Conservation (phyloP, 805 yeast genomes). For the Saturnispora kantuleensis region DNA sequence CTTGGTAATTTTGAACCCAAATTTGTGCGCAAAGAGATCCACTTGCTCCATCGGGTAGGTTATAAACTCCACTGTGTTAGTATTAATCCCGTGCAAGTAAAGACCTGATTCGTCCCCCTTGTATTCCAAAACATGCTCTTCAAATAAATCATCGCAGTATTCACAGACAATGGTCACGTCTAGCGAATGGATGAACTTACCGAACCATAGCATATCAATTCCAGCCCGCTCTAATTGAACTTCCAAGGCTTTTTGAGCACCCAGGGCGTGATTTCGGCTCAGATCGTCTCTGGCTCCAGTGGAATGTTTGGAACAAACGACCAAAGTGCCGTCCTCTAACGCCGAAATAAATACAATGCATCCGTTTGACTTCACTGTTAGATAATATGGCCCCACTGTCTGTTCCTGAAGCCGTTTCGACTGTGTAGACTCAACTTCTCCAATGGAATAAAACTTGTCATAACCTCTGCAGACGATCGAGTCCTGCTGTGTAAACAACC, state of each 20-base stretch:
- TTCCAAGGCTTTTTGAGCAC: conserved; percentile 52
- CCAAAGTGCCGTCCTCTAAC: conserved; percentile 58
- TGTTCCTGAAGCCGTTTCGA: conserved; percentile 34
- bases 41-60: conserved; percentile 61
- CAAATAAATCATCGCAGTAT: conserved; percentile 84
- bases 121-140: conserved; percentile 85
- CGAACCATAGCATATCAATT: conserved; percentile 41
- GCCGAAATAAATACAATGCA: conserved; percentile 83
- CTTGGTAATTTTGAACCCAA: conserved; percentile 62
- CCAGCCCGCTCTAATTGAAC: conserved; percentile 38
- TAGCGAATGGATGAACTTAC: conserved; percentile 36
- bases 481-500: conserved; percentile 47
- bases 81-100: conserved; percentile 82
- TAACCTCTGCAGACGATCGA: conserved; percentile 78
- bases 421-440: conserved; percentile 49
- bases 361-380: conserved; percentile 87
- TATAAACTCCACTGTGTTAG: conserved; percentile 49
- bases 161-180: conserved; percentile 85
- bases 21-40: conserved; percentile 44
- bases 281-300: conserved; percentile 51
- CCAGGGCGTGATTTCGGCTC: conserved; percentile 59
- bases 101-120: conserved; percentile 60
- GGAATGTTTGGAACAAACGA: conserved; percentile 88
- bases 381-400: conserved; percentile 68
- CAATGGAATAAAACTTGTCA: conserved; percentile 84